Evolutionary conservation across 257 asterid genomes (phyloP).

Genomic region (Penstemon davidsonii): DNA sequence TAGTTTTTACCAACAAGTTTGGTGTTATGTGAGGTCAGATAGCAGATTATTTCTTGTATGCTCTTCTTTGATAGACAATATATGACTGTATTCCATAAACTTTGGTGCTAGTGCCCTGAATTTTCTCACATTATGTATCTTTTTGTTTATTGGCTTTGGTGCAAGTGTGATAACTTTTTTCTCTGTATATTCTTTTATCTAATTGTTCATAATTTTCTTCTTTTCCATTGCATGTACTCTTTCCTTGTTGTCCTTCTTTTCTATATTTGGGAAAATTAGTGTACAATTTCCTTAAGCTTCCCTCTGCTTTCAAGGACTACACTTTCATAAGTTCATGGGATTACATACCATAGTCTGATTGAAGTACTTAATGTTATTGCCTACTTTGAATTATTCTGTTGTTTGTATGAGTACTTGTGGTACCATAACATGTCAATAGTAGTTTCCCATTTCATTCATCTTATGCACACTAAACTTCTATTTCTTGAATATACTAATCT

Average conservation of each 20-base stretch:
- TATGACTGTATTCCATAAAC: too few species aligned
- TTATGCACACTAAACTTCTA: slow-evolving; percentile 13
- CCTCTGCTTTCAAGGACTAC: too few species aligned
- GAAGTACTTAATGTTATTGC: slow-evolving; percentile 11
- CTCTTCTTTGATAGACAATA: neutral
- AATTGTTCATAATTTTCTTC: neutral
- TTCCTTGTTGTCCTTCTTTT: neutral
- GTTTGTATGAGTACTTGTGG: slow-evolving; percentile 15
- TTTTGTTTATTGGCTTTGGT: neutral
- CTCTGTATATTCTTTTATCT: neutral
- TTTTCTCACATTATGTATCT: neutral
- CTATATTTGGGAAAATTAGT: too few species aligned
- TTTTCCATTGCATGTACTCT: neutral
- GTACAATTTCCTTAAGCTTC: too few species aligned
- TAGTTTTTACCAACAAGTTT: neutral
- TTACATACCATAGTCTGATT: neutral
- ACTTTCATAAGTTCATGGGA: too few species aligned
- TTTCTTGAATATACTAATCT: slow-evolving; percentile 11
- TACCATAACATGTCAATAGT: neutral
- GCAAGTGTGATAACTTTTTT: neutral
- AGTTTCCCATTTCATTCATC: slow-evolving; percentile 6
- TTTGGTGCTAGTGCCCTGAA: slow-evolving; percentile 1
- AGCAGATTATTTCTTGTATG: neutral
- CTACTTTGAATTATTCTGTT: neutral
- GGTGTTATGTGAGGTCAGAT: slow-evolving; percentile 12